Evolutionary conservation across 257 asterid genomes (phyloP).

Genomic region (Verbena officinalis): DNA sequence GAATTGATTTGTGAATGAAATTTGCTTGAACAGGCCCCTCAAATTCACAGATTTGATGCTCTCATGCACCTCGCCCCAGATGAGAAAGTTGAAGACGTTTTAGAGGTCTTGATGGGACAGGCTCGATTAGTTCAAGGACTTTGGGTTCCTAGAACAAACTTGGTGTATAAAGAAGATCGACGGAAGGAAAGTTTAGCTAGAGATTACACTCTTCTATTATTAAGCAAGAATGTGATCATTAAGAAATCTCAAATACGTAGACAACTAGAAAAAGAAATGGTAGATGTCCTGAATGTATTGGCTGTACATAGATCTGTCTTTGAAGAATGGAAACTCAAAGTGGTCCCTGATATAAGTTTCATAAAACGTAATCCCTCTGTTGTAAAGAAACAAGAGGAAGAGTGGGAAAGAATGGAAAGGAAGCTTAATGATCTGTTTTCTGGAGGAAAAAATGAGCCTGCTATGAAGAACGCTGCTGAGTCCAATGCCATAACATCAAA

Average conservation of each 20-base stretch:
- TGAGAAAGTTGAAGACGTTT: constrained; percentile 59
- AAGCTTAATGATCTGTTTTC: constrained; percentile 21
- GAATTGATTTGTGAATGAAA: constrained; percentile 33
- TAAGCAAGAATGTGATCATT: constrained; percentile 56
- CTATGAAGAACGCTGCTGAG: constrained; percentile 37
- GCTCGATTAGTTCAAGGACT: constrained; percentile 88
- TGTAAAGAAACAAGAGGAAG: constrained; percentile 57
- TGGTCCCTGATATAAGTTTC: constrained; percentile 61
- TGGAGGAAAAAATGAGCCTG: constrained; percentile 38
- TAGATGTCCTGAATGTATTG: constrained; percentile 50
- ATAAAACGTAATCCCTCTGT: constrained; percentile 50
- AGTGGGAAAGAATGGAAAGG: constrained; percentile 56
- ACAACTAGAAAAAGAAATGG: constrained; percentile 38
- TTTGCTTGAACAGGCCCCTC: constrained; percentile 63
- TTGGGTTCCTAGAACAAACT: constrained; percentile 73
- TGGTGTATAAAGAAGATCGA: constrained; percentile 44
- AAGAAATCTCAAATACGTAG: constrained; percentile 36
- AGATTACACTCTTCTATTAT: constrained; percentile 63
- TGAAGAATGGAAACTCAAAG: constrained; percentile 81
- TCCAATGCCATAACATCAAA: constrained; percentile 32
- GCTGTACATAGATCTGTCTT: constrained; percentile 56
- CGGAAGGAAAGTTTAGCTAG: constrained; percentile 51
- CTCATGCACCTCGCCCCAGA: constrained; percentile 74
- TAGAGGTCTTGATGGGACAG: constrained; percentile 58
- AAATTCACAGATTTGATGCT: constrained; percentile 70